These are phyloP conservation scores for Claviceps fusiformis DNA, from an alignment of 2,329 filamentous ascomycete species.

Conservation along the genomic window DNA sequence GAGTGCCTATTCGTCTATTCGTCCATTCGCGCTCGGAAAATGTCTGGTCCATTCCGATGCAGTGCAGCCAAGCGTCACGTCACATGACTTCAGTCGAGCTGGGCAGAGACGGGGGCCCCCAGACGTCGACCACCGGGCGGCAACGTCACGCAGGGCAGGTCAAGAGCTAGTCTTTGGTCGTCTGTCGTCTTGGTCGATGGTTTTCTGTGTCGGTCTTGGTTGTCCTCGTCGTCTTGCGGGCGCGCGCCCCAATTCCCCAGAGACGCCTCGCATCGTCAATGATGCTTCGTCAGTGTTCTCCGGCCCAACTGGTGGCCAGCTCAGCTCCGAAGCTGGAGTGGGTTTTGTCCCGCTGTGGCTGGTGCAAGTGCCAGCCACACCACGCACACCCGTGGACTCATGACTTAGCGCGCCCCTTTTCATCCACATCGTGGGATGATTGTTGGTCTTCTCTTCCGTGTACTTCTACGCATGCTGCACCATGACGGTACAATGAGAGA, in stretches of 20 bases:
- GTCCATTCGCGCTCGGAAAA: not conserved
- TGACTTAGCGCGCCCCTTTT: no score
- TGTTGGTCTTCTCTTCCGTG: no score
- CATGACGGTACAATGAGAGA: no score
- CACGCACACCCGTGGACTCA: no score
- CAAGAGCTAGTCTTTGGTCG: no score
- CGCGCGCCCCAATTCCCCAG: not conserved
- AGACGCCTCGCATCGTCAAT: not conserved
- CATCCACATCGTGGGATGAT: no score
- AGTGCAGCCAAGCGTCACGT: not conserved
- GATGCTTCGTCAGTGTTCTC: not conserved
- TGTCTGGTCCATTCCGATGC: not conserved
- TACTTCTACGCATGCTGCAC: no score
- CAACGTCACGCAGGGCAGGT: no score
- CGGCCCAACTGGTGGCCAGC: not conserved
- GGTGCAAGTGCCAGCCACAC: not conserved
- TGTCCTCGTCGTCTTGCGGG: not conserved
- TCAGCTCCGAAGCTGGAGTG: constrained; percentile 8
- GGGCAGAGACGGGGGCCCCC: not conserved
- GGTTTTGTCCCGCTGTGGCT: constrained; percentile 13
- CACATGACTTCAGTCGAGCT: not conserved
- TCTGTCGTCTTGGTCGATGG: no score
- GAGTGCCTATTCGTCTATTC: no score
- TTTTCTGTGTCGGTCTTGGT: no score
- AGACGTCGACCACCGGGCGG: no score